Evolutionary conservation across 768 basidiomycete genomes (phyloP), one percentile per base, ranked within the genome.

Genomic region (Hygrophoropsis aurantiaca): DNA sequence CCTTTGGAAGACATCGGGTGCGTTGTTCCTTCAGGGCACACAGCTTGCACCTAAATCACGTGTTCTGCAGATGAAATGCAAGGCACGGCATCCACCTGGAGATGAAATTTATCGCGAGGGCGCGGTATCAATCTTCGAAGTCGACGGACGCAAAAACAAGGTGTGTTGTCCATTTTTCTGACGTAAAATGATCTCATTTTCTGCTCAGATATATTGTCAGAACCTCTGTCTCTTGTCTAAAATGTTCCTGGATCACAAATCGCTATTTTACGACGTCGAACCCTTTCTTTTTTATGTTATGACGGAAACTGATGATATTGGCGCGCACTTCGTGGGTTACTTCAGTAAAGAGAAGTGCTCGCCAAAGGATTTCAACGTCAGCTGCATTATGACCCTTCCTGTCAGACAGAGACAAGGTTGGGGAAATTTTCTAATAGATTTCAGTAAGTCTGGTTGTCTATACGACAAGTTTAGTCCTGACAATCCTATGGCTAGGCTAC

Each of bases 241-340:
- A 68, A 97, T 97, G 94, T 98, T 98, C 69, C 80, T 98, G 56
- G 93, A 97, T 65, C 94, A 97, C 73, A 98, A 98, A 67, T 97
- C 94, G 15, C 81, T 98, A 41, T 97, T 97, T 69, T 97, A 98
- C 72, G 95, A 98, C 69, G 95, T 98, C 54, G 97, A 99, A 68
- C 97, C 97, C 0, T 99, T 99, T 69, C 73, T 99, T 38, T 99
- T 99, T 72, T 99, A 99, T 66, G 94, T 99, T 54, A 90, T 97
- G 73, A 88, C 95, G 3, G 90, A 97, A 62, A 77, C 80, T 47
- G 91, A 97, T 69, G 91, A 93, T 30, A 69, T 80, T 40, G 97
- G 95, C 5, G 87, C 93, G 23, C 85, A 89, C 44, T 99, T 99
- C 60, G 88, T 99, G 44, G 97, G 97, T 7, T 99, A 99, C 66